Evolutionary conservation across 108 stramenopile species (phyloP).

Genomic region (Cyclotella cryptica): DNA sequence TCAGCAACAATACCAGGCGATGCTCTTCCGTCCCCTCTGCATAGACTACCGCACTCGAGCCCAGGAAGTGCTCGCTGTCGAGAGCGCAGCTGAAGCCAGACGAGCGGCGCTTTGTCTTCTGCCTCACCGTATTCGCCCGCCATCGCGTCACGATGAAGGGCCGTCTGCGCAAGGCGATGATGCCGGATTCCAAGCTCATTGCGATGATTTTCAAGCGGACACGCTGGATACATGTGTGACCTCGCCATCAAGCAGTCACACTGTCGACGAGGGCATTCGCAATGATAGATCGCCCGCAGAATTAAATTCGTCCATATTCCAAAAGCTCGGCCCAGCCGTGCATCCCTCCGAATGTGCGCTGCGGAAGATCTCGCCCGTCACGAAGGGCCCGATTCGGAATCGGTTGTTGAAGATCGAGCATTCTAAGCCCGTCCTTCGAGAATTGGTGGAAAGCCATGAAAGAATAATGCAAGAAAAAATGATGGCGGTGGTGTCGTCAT

Average conservation of each 20-base stretch:
- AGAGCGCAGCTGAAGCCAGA: conserved; percentile 22
- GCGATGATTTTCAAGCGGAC: background rate
- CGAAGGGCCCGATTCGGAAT: conserved; percentile 31
- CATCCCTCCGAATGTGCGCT: conserved; percentile 44
- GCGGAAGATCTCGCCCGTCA: conserved; percentile 31
- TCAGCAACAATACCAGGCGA: background rate
- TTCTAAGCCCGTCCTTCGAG: background rate
- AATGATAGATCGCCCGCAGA: background rate
- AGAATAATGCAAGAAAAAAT: background rate
- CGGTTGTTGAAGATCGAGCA: conserved; percentile 4
- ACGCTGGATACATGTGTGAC: background rate
- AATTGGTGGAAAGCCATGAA: background rate
- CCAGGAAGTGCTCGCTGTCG: conserved; percentile 33
- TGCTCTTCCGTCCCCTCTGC: conserved; percentile 61
- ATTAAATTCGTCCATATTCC: conserved; percentile 13
- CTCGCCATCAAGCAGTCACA: background rate
- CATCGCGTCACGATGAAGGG: background rate
- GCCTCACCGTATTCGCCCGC: conserved; percentile 18
- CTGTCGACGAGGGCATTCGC: background rate
- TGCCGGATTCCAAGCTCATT: background rate
- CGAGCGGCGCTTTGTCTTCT: conserved; percentile 21
- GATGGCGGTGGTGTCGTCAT: background rate
- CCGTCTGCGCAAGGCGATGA: background rate
- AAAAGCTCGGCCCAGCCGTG: conserved; percentile 24
- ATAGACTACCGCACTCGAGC: conserved; percentile 67